Conservation (phyloP, 257 asterid genomes). For the Salvia hispanica region DNA sequence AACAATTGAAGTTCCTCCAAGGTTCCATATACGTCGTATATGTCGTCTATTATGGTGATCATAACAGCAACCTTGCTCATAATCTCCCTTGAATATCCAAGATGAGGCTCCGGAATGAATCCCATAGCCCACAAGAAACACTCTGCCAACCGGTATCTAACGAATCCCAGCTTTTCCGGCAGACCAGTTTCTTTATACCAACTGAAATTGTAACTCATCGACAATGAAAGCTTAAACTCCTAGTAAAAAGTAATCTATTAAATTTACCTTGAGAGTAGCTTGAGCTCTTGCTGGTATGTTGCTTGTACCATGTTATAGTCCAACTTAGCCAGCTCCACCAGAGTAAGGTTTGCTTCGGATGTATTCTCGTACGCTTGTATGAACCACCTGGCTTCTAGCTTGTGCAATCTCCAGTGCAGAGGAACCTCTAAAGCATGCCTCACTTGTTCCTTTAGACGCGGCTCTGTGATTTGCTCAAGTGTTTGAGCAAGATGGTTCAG, state of each 20-base stretch:
- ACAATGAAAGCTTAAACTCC: too few species aligned
- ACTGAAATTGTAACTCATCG: conserved; percentile 23
- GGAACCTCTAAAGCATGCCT: conserved; percentile 57
- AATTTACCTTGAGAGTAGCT: conserved; percentile 37
- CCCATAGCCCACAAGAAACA: conserved; percentile 49
- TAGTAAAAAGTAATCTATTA: too few species aligned
- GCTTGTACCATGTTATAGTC: conserved; percentile 47
- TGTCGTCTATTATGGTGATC: conserved; percentile 44
- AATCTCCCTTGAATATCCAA: conserved; percentile 38
- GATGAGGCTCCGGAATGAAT: conserved; percentile 35
- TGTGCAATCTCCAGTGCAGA: conserved; percentile 53
- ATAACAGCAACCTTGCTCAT: conserved; percentile 33
- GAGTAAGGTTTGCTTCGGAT: conserved; percentile 4
- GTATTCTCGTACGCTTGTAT: conserved; percentile 31
- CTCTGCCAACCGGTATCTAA: conserved; percentile 54
- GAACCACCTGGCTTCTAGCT: conserved; percentile 55
- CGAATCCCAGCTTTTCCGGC: conserved; percentile 38
- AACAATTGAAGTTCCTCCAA: conserved; percentile 48
- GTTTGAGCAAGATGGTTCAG: conserved; percentile 27
- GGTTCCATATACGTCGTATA: conserved; percentile 56
- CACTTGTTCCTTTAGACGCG: conserved; percentile 30
- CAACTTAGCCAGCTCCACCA: conserved; percentile 41
- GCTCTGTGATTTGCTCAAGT: conserved; percentile 21
- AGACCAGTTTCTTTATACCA: conserved; percentile 47
- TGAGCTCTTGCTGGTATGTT: conserved; percentile 43